Base-by-base conservation (phyloP, 139 green algal species). In the Eudorina sp. region DNA sequence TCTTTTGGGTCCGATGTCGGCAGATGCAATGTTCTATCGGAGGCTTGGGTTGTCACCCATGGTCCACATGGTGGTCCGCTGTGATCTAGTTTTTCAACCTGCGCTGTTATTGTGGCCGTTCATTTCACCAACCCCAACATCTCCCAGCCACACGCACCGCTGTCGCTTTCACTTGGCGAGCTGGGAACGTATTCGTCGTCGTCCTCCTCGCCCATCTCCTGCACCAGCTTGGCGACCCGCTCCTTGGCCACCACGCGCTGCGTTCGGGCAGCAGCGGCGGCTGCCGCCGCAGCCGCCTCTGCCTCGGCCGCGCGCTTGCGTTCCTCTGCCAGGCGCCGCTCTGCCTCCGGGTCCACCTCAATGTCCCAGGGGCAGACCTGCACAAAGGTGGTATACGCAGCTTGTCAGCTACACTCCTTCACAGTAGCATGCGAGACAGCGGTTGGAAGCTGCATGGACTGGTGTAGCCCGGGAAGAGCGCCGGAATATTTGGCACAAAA, bases 321-420 rank as follows among this genome's bases (percentile, higher is more conserved):
- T 64, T 85, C 86, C 80, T 86, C 80, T n/a, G 80, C 80, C 41
- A 86, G 80, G 14, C 80, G 69, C 38, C 82, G 79, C 60, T 96
- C 94, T 23, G 94, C 92, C 48, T 97, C 95, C 4, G 93, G 94
- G 78, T 97, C 96, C 14, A 92, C 68, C 90, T 98, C 95, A 11
- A 98, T 91, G 88, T 97, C 95, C 96, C 96, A 98, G 40, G 96
- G 95, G 53, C 92, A 95, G 40, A 98, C 92, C 77, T 94, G 88
- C 7, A 36, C 16, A 29, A n/a, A n/a, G n/a, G n/a, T n/a, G n/a
- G n/a, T n/a, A n/a, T n/a, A n/a, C n/a, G n/a, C n/a, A n/a, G n/a
- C n/a, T n/a, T n/a, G n/a, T n/a, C n/a, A n/a, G n/a, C n/a, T n/a
- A n/a, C n/a, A n/a, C n/a, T n/a, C n/a, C n/a, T n/a, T n/a, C n/a